Conservation (phyloP, 495 filamentous ascomycete species). For the Talaromyces liani region DNA sequence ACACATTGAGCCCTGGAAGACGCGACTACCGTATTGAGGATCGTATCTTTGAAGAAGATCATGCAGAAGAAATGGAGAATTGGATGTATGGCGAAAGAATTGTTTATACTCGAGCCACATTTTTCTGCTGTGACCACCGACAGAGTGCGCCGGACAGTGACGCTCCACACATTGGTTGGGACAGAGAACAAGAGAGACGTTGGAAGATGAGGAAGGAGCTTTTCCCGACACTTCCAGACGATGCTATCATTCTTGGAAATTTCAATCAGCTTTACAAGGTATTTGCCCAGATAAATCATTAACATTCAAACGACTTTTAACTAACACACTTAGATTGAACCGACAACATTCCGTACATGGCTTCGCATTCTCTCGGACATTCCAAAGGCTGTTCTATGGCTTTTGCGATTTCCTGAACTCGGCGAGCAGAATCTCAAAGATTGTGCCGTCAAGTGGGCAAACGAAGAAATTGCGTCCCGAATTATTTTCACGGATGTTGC, state of each 20-base stretch:
- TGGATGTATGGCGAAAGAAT: conserved; percentile 99
- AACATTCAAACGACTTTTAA: background rate
- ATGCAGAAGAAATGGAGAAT: conserved; percentile 52
- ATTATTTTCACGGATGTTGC: conserved; percentile 96
- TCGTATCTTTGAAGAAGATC: conserved; percentile 59
- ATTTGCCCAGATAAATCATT: conserved; percentile 14
- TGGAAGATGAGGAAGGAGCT: conserved; percentile 95
- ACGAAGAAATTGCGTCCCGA: conserved; percentile 77
- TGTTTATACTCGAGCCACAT: conserved; percentile 88
- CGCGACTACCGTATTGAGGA: conserved; percentile 68
- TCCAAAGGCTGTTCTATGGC: conserved; percentile 88
- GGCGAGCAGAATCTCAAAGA: conserved; percentile 79
- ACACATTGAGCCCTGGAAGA: conserved; percentile 71
- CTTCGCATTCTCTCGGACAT: conserved; percentile 82
- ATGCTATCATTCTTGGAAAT: conserved; percentile 89
- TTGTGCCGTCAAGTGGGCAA: conserved; percentile 78
- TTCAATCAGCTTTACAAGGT: conserved; percentile 99
- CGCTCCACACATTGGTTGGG: conserved; percentile 64
- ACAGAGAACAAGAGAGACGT: conserved; percentile 71
- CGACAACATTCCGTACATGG: conserved; percentile 94
- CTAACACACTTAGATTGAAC: conserved; percentile 67
- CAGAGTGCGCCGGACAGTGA: conserved; percentile 79
- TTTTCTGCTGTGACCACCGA: conserved; percentile 97
- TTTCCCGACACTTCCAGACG: conserved; percentile 76
- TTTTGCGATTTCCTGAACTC: conserved; percentile 91